phyloP scores from a whole-genome alignment of 1,139 yeast genomes.

The Yarrowia galli region DNA sequence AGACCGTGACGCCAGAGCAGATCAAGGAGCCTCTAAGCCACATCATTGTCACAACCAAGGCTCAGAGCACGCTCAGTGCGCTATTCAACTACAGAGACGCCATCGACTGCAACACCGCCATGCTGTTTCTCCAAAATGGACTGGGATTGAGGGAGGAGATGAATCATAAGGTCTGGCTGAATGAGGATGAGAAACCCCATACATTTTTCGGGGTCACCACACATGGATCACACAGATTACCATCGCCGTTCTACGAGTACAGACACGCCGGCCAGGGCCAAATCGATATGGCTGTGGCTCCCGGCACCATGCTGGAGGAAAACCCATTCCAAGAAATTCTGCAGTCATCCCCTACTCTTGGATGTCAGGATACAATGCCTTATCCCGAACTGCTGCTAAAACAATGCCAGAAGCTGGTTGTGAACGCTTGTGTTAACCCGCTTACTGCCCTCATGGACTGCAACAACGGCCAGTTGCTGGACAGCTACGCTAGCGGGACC shows the following conservation, averaged over 20 bases:
- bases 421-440: conserved; percentile 79
- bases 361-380: conserved; percentile 50
- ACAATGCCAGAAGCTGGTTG: conserved; percentile 78
- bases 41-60: conserved; percentile 68
- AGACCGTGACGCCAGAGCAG: conserved; percentile 14
- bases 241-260: conserved; percentile 46
- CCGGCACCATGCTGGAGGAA: neutral
- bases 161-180: conserved; percentile 60
- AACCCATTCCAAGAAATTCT: conserved; percentile 35
- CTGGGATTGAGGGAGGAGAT: conserved; percentile 70
- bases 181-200: conserved; percentile 40
- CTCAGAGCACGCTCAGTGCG: conserved; percentile 62
- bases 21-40: conserved; percentile 54
- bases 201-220: conserved; percentile 72
- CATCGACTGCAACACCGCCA: conserved; percentile 57
- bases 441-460: conserved; percentile 73
- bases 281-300: conserved; percentile 55
- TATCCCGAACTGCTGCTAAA: conserved; percentile 64
- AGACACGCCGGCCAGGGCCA: conserved; percentile 75
- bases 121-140: conserved; percentile 80
- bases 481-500: conserved; percentile 39
- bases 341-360: conserved; percentile 49
- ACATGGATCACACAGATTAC: conserved; percentile 72
- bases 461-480: conserved; percentile 70
- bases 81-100: conserved; percentile 56